Base-by-base conservation (phyloP, 2,329 filamentous ascomycete species). In the Penicillium italicum region DNA sequence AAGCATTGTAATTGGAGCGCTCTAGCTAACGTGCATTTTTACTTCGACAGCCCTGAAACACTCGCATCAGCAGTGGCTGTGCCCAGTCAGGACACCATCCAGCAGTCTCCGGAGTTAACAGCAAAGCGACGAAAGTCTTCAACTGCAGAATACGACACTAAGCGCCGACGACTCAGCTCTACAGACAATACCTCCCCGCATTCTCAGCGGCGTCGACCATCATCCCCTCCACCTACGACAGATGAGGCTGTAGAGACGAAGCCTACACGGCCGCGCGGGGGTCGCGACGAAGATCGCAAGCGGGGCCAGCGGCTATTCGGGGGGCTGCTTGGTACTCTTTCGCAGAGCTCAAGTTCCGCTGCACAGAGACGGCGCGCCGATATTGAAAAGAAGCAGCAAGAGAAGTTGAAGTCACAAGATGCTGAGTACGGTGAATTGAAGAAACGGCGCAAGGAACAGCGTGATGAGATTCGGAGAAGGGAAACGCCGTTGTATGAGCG, bases 271-370 rank as follows among this genome's bases (percentile, higher is more conserved):
- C 59, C 28, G 9, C 47, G 65, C 56, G 77, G 71, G 53, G 74
- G 80, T 49, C 75, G 79, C 28, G 78, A 85, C 55, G 89, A 95
- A 66, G 93, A 97, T 70, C 90, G 87, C 72, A 91, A 89, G 70
- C 87, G 93, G 36, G 89, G 90, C 22, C 88, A 89, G 73, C 84
- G 93, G 50, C 80, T 97, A 58, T 97, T 97, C 69, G 92, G 93
- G 58, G 89, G 87, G 34, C 76, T 95, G 54, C 78, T 94, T 57
- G 89, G 82, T 71, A 90, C 88, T 36, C 80, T 96, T 57, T 91
- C 87, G 72, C 89, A 93, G 75, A 86, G 82, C 66, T 82, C 81
- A 69, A 82, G 79, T 70, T 77, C 80, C 76, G 62, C 83, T 80
- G 78, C 85, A 60, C 77, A 88, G 74, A 87, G 83, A 74, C 85